Base-by-base conservation (phyloP, 2,329 filamentous ascomycete genomes). In the Fusarium brachygibbosum region DNA sequence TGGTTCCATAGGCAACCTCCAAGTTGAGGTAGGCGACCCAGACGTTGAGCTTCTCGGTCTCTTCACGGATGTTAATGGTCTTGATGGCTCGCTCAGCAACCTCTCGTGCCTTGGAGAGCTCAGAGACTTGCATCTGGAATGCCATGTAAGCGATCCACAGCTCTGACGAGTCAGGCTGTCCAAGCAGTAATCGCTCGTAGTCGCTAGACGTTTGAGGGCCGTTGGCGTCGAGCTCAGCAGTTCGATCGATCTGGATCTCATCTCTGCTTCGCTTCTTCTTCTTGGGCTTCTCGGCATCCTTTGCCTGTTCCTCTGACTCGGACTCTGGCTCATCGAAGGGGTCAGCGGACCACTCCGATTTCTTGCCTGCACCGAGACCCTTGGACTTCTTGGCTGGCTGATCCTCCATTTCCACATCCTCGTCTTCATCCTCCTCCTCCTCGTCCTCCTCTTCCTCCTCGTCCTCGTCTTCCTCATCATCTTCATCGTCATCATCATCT, bases 71-170 rank as follows among this genome's bases (percentile, higher is more conserved):
- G 79, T 93, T 92, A 82, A 99, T 98, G 17, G 92, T 97, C 76
- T 91, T 90, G 68, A 98, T 87, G 19, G 96, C 96, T 65, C 96
- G 91, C 81, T 98, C 92, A 3, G 93, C 94, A 62, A 98, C 91
- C 70, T 95, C 92, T 49, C 95, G 90, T 14, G 96, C 94, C 80
- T 94, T 96, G 65, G 91, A 89, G 21, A 97, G 85, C 80, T 99
- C 96, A 76, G 93, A 93, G 53, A 97, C 88, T 77, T 97, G 91
- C 79, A 98, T 90, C 81, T 98, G 93, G 86, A 97, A 97, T n/a
- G 94, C 94, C 93, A 99, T 98, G 82, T 99, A 99, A 70, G 93
- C 88, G 56, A 98, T 93, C 96, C 96, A 99, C 29, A 98, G 87
- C 66, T 91, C 85, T 1, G 95, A 97, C n/a, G 93, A 95, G 81